phyloP scores from a whole-genome alignment of 768 basidiomycete genomes.

The Pholiota molesta region DNA sequence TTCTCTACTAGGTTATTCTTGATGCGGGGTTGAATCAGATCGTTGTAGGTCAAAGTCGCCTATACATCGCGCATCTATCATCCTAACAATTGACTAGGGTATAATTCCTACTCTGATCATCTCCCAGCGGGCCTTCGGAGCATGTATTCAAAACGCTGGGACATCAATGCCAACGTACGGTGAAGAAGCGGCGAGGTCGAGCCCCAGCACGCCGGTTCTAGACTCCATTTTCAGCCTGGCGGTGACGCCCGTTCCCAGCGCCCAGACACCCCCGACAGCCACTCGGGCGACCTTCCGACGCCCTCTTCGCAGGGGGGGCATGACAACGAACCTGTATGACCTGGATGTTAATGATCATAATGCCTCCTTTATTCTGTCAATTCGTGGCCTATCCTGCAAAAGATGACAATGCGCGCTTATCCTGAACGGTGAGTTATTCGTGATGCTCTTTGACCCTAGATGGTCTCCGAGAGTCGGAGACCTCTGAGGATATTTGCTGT shows the following conservation, averaged over 20 bases:
- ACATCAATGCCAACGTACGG: neutral
- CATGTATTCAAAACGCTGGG: slow-evolving; percentile 6
- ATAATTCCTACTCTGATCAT: slow-evolving; percentile 29
- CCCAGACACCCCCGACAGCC: neutral
- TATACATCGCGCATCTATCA: neutral
- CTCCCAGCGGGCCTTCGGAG: slow-evolving; percentile 21
- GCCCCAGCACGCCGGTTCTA: slow-evolving; percentile 23
- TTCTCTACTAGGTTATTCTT: slow-evolving; percentile 18
- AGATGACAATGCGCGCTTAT: neutral
- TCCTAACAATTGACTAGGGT: slow-evolving; percentile 15
- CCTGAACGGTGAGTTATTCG: neutral
- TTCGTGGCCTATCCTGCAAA: neutral
- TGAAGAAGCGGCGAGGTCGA: slow-evolving; percentile 4
- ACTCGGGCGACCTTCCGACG: neutral
- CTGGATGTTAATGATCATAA: slow-evolving; percentile 5
- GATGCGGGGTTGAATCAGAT: slow-evolving; percentile 24
- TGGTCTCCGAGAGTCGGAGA: neutral
- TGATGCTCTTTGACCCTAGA: neutral
- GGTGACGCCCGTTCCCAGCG: slow-evolving; percentile 14
- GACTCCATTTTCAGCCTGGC: slow-evolving; percentile 25
- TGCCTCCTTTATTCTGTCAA: neutral
- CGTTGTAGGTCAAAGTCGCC: slow-evolving; percentile 17
- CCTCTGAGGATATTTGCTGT: neutral
- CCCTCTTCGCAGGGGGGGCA: neutral
- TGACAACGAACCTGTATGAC: slow-evolving; percentile 11